Base-by-base conservation (phyloP, 1,284 basidiomycete genomes). In the Leccinum subrobustum region DNA sequence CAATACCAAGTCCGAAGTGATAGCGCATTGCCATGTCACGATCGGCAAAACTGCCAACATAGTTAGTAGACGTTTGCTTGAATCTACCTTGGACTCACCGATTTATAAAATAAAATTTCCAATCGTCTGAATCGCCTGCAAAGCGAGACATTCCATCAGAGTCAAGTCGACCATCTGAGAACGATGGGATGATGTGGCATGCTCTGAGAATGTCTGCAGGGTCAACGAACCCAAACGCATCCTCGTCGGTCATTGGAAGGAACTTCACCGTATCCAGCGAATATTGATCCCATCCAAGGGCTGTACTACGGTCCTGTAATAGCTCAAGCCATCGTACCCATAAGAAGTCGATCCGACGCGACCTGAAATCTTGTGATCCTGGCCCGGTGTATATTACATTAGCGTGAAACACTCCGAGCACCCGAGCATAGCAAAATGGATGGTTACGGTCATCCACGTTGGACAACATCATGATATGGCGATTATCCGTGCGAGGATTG, bases 251-350 rank as follows among this genome's bases (percentile, higher is more conserved):
- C 57, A 66, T 63, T 3, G 54, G 59, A 1, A 60, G 3, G 35
- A 65, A 66, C 6, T n/a, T 39, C 2, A 33, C 29, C 2, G 1
- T 23, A 16, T 60, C 56, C 2, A 63, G 39, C 12, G 42, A 4
- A 16, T 14, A 3, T 6, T 44, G 5, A 4, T 56, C 18, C 64
- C 50, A 58, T 11, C 57, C 23, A 14, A 44, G 16, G 9, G 23
- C 20, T 35, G 35, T 35, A 35, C 35, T 35, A 35, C 35, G 35
- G 11, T 60, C 53, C n/a, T 51, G 23, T 9, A 57, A 14, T 11
- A 50, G 9, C 18, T 50, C 48, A 50, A 50, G 25, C 48, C 25
- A 25, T n/a, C 25, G 16, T 16, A 50, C 25, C 48, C 55, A 48
- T 5, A 48, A 9, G 16, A 48, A 48, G 3, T 57, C 56, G 12